Conservation (phyloP, 306 rosid genomes). For the Oxytropis ochrocephala region DNA sequence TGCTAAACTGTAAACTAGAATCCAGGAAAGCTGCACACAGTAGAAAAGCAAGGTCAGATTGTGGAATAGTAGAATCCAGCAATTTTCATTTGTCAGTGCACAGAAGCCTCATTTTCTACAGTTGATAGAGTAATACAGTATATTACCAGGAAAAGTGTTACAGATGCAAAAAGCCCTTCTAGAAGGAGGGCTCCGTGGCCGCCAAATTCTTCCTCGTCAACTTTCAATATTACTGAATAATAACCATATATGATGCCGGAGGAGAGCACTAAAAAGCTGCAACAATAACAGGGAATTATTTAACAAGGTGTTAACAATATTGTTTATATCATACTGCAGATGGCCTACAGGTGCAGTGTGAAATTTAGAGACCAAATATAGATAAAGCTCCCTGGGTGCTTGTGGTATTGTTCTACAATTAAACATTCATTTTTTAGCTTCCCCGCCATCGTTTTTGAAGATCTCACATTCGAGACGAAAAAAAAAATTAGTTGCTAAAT, state of each 20-base stretch:
- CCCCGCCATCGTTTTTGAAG: background rate
- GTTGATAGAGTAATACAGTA: background rate
- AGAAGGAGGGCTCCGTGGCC: slow-evolving; percentile 99
- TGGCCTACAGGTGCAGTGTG: background rate
- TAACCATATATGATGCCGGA: slow-evolving; percentile 72
- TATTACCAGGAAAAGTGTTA: slow-evolving; percentile 89
- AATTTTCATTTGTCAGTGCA: background rate
- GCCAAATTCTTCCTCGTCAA: slow-evolving; percentile 95
- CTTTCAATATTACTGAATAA: slow-evolving; percentile 73
- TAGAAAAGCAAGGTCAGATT: slow-evolving; percentile 3
- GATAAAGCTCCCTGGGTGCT: background rate
- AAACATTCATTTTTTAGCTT: background rate
- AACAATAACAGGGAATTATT: background rate
- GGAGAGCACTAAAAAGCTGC: slow-evolving; percentile 76
- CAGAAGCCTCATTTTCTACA: background rate
- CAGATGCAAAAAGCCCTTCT: slow-evolving; percentile 94
- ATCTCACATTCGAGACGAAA: background rate
- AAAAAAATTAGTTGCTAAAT: background rate
- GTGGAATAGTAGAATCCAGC: background rate
- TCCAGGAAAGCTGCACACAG: slow-evolving; percentile 80
- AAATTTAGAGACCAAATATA: background rate
- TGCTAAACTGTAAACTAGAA: slow-evolving; percentile 85
- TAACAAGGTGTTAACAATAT: background rate
- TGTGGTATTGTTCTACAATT: background rate
- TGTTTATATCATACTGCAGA: background rate